Percentiles rank a stretch among this genome's conserved stretches.
These are phyloP conservation scores for Lactuca sativa DNA, from an alignment of 129 eudicot species.

Conservation along the genomic window DNA sequence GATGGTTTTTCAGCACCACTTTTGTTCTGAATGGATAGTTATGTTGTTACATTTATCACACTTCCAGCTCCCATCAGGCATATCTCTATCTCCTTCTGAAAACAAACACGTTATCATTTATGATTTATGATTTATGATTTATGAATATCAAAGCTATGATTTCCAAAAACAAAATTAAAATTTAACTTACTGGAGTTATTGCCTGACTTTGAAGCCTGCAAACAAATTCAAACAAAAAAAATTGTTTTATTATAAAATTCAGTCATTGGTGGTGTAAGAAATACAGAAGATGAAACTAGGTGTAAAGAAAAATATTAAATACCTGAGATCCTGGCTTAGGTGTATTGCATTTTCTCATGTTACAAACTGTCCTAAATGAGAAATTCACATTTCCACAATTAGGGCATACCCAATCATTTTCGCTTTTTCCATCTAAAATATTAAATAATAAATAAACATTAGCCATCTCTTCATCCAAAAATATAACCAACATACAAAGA, in stretches of 20 bases:
- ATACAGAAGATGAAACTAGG: no score
- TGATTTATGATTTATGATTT: no score
- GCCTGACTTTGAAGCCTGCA: conserved; percentile 58
- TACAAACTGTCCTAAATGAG: conserved; percentile 88
- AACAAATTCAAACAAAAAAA: conserved; percentile 5
- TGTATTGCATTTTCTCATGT: conserved; percentile 96
- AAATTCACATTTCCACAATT: conserved; percentile 94
- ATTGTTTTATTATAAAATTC: no score
- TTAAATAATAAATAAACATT: neutral
- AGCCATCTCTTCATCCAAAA: neutral
- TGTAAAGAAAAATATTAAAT: neutral
- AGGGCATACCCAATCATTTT: conserved; percentile 89
- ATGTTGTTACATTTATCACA: conserved; percentile 89
- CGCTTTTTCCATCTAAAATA: conserved; percentile 70
- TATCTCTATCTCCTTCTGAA: conserved; percentile 68
- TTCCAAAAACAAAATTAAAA: no score
- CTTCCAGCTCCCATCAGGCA: conserved; percentile 98
- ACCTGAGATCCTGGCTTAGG: conserved; percentile 96
- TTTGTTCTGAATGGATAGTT: conserved; percentile 88
- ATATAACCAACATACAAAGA: neutral
- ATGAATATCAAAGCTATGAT: no score
- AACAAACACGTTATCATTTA: neutral
- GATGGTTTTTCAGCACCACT: conserved; percentile 92
- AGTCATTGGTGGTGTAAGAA: no score
- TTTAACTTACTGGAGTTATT: conserved; percentile 73